Evolutionary conservation across 2,329 filamentous ascomycete genomes (phyloP), one percentile per base, ranked within the genome.

Genomic region (Colletotrichum sp.): DNA sequence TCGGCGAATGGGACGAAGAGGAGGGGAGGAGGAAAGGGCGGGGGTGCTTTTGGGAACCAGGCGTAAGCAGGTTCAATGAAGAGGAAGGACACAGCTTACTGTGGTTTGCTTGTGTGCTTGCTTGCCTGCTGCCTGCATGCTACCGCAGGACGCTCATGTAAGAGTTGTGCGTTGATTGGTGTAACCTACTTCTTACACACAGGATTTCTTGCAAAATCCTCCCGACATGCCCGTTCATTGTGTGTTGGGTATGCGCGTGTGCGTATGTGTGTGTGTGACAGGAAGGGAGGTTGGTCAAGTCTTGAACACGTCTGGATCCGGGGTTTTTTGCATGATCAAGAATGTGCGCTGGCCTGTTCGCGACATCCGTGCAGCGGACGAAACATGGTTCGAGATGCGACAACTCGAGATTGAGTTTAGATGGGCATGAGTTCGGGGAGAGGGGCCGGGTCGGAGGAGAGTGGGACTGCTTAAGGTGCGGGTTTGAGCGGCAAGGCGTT

Each of bases 331-430:
- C 70, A 28, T 68, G 70, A 64, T 43, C 38, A 60, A 60, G 58
- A 61, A 63, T 60, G 16, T 72, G 70, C 28, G 71, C 43, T 72
- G 66, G 55, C 32, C 64, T 61, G 32, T 58, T 34, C 55, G 43
- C 64, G 52, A 64, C 64, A 68, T 68, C 73, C 68, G 70, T 75
- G 73, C 73, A 68, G 58, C 48, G 70, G 55, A 38, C 70, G 73
- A 68, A 73, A 75, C 70, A 73, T 52, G 69, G 64, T 64, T 73
- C 32, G 28, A 67, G 43, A 73, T 75, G 70, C 73, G 67, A 75
- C 43, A 75, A 75, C 32, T 68, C 34, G 64, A 75, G 73, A 68
- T 73, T 65, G 71, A 65, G 57, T 73, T 75, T 71, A 66, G 70
- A 75, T 52, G 43, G 70, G 58, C 64, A 73, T 65, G 18, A 58